Conservation (phyloP, 139 green algal species). For the Nannochloris sp. region DNA sequence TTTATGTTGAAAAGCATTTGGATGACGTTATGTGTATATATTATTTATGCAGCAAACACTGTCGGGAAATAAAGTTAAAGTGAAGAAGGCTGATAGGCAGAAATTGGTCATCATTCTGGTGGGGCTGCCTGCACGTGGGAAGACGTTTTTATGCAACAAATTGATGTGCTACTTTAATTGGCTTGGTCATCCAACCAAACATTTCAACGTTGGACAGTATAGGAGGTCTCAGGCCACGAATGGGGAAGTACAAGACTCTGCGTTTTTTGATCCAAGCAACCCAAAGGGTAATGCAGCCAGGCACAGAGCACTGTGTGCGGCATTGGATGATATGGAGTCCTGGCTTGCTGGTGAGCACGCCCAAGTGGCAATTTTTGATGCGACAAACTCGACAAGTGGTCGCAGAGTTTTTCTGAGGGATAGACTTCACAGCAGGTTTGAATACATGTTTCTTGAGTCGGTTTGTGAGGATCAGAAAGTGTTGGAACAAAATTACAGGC, state of each 20-base stretch:
- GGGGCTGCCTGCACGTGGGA: conserved; percentile 78
- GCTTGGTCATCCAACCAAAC: conserved; percentile 80
- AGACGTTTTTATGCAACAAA: conserved; percentile 93
- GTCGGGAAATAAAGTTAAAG: background rate
- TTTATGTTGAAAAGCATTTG: too few species aligned
- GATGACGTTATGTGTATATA: too few species aligned
- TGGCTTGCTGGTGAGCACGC: conserved; percentile 45
- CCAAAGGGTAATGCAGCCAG: conserved; percentile 58
- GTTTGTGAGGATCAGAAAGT: conserved; percentile 80
- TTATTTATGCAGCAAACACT: too few species aligned
- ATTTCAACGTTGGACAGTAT: conserved; percentile 96
- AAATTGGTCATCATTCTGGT: conserved; percentile 84
- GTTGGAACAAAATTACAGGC: conserved; percentile 78
- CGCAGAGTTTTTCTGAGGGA: conserved; percentile 56
- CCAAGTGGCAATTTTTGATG: conserved; percentile 87
- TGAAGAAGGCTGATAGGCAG: conserved; percentile 42
- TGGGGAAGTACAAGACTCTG: conserved; percentile 54
- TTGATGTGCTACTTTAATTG: conserved; percentile 77
- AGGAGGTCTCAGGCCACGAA: conserved; percentile 44
- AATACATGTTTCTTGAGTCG: conserved; percentile 91
- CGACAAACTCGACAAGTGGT: conserved; percentile 84
- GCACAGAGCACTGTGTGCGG: conserved; percentile 59
- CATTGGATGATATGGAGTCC: conserved; percentile 77
- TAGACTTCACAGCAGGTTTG: conserved; percentile 64
- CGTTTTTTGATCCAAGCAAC: conserved; percentile 81